Evolutionary conservation across 2,329 filamentous ascomycete genomes (phyloP), one percentile per base, ranked within the genome.

Genomic region (Diaporthe sp.): DNA sequence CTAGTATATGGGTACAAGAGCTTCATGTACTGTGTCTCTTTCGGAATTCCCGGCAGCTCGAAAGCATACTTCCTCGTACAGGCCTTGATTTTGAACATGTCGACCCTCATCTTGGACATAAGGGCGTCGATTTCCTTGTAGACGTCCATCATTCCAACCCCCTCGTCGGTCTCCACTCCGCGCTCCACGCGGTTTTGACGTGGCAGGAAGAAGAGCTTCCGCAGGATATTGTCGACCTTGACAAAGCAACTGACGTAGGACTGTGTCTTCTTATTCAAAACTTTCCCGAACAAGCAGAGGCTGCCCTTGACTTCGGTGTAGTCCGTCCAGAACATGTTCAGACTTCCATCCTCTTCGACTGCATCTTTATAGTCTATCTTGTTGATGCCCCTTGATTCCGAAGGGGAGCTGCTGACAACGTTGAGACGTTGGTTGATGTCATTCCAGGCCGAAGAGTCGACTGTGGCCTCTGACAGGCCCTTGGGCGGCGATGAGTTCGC

Each of bases 241-340:
- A 98, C 90, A 80, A 99, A 98, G 79, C 95, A 97, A 84, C 97
- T 99, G 75, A 95, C 93, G 81, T 94, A 96, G 56, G 88, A 87
- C 69, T 90, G 92, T 1, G 91, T 94, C 79, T 92, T 93, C 83
- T 96, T 98, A 85, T 98, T 95, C 79, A 95, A 92, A 32, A 98
- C 96, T 81, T 99, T 99, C 77, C 97, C 97, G 81, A 99, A 98
- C 15, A 99, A 89, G 82, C 95, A 98, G 13, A 99, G 86, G 78
- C 92, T 97, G 74, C 96, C 96, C 79, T 96, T 95, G 81, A 98
- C 87, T 81, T 99, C 97, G 0, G 93, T 95, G 80, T 98, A 99
- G 83, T 99, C 97, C 10, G 94, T 93, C 97, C 97, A 99, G 86
- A 98, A 99, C 86, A 99, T 95, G 78, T 93, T 93, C 39, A 99